Conservation (phyloP, 768 basidiomycete genomes). For the Sistotremastrum suecicum region DNA sequence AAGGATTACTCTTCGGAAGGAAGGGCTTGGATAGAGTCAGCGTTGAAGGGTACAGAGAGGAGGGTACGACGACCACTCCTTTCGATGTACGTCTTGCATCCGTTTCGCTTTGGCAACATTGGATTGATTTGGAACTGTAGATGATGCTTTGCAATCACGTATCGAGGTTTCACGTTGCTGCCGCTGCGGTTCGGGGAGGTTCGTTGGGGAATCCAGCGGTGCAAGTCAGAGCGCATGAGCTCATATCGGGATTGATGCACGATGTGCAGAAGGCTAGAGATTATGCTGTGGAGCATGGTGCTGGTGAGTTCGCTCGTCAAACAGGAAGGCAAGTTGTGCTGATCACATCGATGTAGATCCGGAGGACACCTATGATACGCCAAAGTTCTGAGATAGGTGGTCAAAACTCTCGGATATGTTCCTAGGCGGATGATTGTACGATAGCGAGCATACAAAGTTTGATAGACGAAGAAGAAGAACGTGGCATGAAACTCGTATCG, state of each 20-base stretch:
- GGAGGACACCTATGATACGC: no score
- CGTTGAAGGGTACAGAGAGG: constrained; percentile 53
- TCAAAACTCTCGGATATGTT: no score
- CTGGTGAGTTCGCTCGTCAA: constrained; percentile 23
- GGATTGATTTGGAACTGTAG: constrained; percentile 16
- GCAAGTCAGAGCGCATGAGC: constrained; percentile 42
- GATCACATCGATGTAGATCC: no score
- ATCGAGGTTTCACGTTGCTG: constrained; percentile 53
- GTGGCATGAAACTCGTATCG: no score
- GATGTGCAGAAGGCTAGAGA: constrained; percentile 44
- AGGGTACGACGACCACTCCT: constrained; percentile 69
- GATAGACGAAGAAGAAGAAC: no score
- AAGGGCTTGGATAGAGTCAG: constrained; percentile 33
- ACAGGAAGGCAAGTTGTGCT: no score
- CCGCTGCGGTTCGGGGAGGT: constrained; percentile 43
- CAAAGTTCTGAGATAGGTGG: no score
- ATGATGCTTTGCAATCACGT: constrained; percentile 67
- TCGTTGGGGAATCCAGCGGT: constrained; percentile 37
- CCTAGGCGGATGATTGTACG: no score
- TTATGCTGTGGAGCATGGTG: constrained; percentile 44
- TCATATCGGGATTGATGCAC: constrained; percentile 44
- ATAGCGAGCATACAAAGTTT: no score
- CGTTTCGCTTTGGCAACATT: no score
- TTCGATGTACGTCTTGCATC: constrained; percentile 39
- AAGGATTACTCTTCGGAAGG: constrained; percentile 49